Percentiles rank a stretch among this genome's conserved stretches.
Evolutionary conservation across 352 stramenopile species (phyloP).

Genomic region (Phytophthora aleatoria): DNA sequence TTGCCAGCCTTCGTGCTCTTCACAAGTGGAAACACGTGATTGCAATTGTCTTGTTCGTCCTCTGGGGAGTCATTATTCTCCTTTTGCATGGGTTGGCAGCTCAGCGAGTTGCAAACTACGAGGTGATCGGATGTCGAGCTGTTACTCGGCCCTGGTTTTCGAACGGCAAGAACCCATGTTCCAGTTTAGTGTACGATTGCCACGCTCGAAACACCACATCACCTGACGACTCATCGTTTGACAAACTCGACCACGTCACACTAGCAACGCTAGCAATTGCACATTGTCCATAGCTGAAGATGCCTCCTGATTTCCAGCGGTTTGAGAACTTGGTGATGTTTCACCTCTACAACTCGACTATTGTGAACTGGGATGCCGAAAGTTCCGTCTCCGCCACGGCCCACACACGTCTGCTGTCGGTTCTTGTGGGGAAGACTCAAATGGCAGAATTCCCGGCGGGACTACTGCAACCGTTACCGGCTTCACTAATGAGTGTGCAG

Average conservation of each 20-base stretch:
- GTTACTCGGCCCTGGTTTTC: constrained; percentile 25
- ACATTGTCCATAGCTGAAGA: constrained; percentile 10
- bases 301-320: constrained; percentile 15
- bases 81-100: constrained; percentile 16
- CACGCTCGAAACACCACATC: background rate
- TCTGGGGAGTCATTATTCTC: constrained; percentile 21
- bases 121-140: constrained; percentile 17
- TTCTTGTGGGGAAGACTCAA: constrained; percentile 16
- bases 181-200: constrained; percentile 29
- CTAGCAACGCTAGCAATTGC: constrained; percentile 11
- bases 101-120: constrained; percentile 12
- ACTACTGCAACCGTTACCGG: constrained; percentile 15
- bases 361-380: constrained; percentile 12
- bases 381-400: constrained; percentile 22
- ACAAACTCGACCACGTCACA: constrained; percentile 16
- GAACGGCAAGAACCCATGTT: constrained; percentile 30
- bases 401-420: constrained; percentile 10
- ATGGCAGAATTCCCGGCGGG: constrained; percentile 20
- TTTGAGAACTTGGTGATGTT: constrained; percentile 17
- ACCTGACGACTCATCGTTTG: constrained; percentile 17
- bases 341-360: constrained; percentile 28
- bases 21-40: constrained; percentile 15
- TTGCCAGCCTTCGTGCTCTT: background rate
- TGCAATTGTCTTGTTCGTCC: constrained; percentile 10
- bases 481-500: constrained; percentile 16